Evolutionary conservation across 2,329 filamentous ascomycete species (phyloP).

Genomic region (Cordyceps fumosorosea): DNA sequence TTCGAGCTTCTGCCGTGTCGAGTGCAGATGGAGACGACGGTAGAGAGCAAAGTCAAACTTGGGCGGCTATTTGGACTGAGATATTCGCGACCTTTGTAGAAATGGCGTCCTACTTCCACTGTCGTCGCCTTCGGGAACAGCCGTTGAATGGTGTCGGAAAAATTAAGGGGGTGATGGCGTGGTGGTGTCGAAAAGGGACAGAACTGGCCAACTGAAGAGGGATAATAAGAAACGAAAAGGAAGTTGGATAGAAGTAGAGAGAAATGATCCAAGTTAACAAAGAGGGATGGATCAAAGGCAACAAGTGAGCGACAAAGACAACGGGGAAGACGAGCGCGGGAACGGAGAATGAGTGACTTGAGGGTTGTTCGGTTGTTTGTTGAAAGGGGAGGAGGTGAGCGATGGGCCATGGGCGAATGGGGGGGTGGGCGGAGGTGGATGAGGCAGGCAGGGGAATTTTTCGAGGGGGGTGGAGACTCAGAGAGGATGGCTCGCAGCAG

Average conservation of each 20-base stretch:
- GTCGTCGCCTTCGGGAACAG: neutral
- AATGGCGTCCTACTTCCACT: neutral
- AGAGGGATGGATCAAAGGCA: slow-evolving; percentile 8
- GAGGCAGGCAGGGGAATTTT: slow-evolving; percentile 17
- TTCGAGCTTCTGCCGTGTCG: neutral
- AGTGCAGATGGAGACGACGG: neutral
- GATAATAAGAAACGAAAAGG: neutral
- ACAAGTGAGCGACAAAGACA: slow-evolving; percentile 12
- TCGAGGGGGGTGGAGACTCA: slow-evolving; percentile 5
- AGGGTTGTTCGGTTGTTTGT: slow-evolving; percentile 27
- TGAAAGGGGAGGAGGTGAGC: slow-evolving; percentile 27
- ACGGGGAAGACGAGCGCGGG: slow-evolving; percentile 5
- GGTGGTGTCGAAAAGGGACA: neutral
- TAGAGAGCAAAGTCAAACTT: neutral
- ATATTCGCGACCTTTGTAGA: neutral
- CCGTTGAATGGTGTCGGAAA: neutral
- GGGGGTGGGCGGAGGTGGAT: slow-evolving; percentile 19
- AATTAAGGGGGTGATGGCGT: slow-evolving; percentile 1
- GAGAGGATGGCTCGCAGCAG: too few species aligned
- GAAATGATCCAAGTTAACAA: slow-evolving; percentile 9
- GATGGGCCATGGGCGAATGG: slow-evolving; percentile 13
- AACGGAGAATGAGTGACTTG: slow-evolving; percentile 14
- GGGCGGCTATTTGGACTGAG: neutral
- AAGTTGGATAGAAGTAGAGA: slow-evolving; percentile 13
- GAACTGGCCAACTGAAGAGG: neutral